Conservation (phyloP, 176 grass and related monocot genomes). For the Carex littledalei region DNA sequence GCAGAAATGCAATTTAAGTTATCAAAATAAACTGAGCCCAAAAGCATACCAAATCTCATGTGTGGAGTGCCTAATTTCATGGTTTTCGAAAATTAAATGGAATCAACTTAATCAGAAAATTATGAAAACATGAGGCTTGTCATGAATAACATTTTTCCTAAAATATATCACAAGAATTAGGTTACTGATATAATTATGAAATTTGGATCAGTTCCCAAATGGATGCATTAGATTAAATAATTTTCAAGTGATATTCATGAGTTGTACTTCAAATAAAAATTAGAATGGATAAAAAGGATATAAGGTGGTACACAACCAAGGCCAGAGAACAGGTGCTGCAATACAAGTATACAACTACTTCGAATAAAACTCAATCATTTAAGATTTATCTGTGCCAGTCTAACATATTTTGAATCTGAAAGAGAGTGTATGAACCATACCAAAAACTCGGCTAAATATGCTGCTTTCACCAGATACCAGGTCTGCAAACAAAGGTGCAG, state of each 20-base stretch:
- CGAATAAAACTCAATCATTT: neutral
- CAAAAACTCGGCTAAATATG: constrained; percentile 73
- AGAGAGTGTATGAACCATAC: constrained; percentile 40
- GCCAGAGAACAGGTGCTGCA: neutral
- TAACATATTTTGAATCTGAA: neutral
- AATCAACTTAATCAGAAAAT: neutral
- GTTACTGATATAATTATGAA: neutral
- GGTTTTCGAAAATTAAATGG: neutral
- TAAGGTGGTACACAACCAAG: constrained; percentile 9
- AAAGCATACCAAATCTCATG: neutral
- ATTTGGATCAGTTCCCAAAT: neutral
- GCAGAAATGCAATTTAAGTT: constrained; percentile 3
- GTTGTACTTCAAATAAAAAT: neutral
- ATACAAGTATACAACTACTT: neutral
- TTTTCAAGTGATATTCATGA: neutral
- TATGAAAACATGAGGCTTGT: neutral
- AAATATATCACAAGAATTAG: neutral
- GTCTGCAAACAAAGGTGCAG: constrained; percentile 54
- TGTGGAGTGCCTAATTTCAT: neutral
- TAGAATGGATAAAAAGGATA: constrained; percentile 4
- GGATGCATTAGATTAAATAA: neutral
- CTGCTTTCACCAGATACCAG: constrained; percentile 59
- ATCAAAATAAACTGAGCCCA: neutral
- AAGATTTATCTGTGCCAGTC: neutral
- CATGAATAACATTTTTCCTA: neutral